Evolutionary conservation across 495 filamentous ascomycete genomes (phyloP), one percentile per base, ranked within the genome.

Genomic region (Penicillium verhagenii): DNA sequence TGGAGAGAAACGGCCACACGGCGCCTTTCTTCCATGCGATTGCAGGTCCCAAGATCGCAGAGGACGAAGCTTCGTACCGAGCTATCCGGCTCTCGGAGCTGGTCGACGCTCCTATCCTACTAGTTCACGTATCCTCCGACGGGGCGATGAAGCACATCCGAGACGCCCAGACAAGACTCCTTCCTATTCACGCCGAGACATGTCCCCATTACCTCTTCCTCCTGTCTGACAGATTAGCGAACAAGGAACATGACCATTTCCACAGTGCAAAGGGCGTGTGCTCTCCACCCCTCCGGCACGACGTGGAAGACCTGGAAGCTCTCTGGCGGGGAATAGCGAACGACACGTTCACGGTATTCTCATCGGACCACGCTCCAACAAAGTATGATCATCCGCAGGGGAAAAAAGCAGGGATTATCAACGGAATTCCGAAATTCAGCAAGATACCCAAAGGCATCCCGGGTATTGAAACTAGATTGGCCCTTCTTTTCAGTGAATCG

Each of bases 201-300:
- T 86, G 83, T 60, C 84, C 84, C 6, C 83, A 87, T 51, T 87
- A 87, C 58, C 70, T 86, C n/a, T 82, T 82, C 56, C 72, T 87
- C 2, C 81, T 78, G 4, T 71, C 78, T 6, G 76, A 80, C 37
- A 71, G 73, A 51, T 65, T 84, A 20, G 43, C 42, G 21, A 54
- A 54, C 11, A 14, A 39, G 2, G 52, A 47, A 10, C 51, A 52
- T 21, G 50, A 52, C 18, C 37, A 42, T 31, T 53, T 53, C 26
- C 39, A 53, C n/a, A 40, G 50, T 2, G 50, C 50, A 10, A 53
- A 53, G 39, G 50, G 39, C 6, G 39, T 53, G 1, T 53, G 50
- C 26, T 53, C 50, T n/a, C 50, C 50, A 19, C 50, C 50, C 4
- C 39, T 45, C 9, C 50, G 50, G 18, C 39, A 53, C 39, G 11